Conservation (phyloP, 225 moss, liverwort and hornwort species). For the Climacium dendroides region DNA sequence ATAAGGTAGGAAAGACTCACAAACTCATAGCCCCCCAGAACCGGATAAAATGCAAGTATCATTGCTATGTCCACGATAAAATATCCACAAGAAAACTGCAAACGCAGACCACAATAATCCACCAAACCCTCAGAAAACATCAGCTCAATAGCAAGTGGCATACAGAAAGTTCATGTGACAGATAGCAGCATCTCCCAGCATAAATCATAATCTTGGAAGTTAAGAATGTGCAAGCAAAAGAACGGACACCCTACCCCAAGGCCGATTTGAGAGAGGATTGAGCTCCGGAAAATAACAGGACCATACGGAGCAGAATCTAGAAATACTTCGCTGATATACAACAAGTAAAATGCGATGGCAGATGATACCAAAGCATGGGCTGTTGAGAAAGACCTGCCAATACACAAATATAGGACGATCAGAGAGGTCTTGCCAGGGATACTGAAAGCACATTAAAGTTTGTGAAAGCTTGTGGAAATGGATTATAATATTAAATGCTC, state of each 20-base stretch:
- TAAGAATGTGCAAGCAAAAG: not conserved
- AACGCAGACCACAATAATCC: not conserved
- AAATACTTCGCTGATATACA: conserved; percentile 71
- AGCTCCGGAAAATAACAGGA: conserved; percentile 67
- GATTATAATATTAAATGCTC: not conserved
- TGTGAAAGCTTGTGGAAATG: not conserved
- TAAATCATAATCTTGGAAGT: not conserved
- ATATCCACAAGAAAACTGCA: conserved; percentile 91
- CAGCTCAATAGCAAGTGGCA: not conserved
- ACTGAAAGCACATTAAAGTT: not conserved
- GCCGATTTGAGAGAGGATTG: conserved; percentile 65
- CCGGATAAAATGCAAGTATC: conserved; percentile 54
- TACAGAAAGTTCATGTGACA: not conserved
- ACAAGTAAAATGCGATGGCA: conserved; percentile 50
- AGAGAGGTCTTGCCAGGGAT: not conserved
- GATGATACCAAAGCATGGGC: conserved; percentile 68
- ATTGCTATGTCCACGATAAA: conserved; percentile 70
- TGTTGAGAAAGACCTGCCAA: conserved; percentile 68
- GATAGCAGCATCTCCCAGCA: not conserved
- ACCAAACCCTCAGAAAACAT: not conserved
- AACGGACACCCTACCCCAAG: conserved; percentile 41
- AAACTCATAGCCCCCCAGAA: conserved; percentile 70
- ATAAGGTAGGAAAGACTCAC: conserved; percentile 37
- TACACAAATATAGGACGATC: not conserved
- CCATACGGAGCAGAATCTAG: conserved; percentile 58